Percentiles rank a stretch among this genome's conserved stretches.
These are phyloP conservation scores for Myotisia sp. DNA, from an alignment of 2,329 filamentous ascomycete species.

Conservation along the genomic window DNA sequence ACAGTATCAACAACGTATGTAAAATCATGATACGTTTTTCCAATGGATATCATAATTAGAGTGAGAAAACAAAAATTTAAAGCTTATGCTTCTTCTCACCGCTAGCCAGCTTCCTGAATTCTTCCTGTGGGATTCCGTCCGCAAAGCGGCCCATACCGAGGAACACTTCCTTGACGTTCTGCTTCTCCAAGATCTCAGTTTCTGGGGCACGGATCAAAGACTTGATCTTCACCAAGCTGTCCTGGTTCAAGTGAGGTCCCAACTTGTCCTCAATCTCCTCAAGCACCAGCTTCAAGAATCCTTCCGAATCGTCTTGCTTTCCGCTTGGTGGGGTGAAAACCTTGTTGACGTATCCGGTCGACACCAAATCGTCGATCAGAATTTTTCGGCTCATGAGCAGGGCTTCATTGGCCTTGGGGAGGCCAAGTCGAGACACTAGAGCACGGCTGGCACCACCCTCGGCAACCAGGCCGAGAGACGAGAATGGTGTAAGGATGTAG, in stretches of 20 bases:
- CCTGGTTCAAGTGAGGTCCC: conserved; percentile 63
- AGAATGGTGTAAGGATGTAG: conserved; percentile 84
- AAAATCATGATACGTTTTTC: no score
- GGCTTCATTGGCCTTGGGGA: conserved; percentile 76
- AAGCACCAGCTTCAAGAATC: conserved; percentile 58
- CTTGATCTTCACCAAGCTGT: conserved; percentile 74
- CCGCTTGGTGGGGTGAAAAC: conserved; percentile 49
- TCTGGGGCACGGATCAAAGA: conserved; percentile 62
- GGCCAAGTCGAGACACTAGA: conserved; percentile 66
- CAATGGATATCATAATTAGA: no score
- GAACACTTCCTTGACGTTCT: conserved; percentile 76
- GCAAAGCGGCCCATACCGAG: conserved; percentile 69
- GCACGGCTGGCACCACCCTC: conserved; percentile 71
- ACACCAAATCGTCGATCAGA: conserved; percentile 54
- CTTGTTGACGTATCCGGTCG: conserved; percentile 72
- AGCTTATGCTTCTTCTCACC: conserved; percentile 94
- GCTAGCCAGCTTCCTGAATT: conserved; percentile 71
- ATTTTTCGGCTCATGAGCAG: conserved; percentile 80
- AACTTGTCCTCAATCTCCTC: conserved; percentile 67
- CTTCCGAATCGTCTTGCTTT: conserved; percentile 46
- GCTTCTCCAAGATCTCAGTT: conserved; percentile 55
- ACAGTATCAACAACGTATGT: no score
- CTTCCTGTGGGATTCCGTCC: conserved; percentile 66
- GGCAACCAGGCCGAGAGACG: conserved; percentile 72
- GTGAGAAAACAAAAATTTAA: no score